Evolutionary conservation across 306 rosid genomes (phyloP).

Genomic region (Inga oerstediana): DNA sequence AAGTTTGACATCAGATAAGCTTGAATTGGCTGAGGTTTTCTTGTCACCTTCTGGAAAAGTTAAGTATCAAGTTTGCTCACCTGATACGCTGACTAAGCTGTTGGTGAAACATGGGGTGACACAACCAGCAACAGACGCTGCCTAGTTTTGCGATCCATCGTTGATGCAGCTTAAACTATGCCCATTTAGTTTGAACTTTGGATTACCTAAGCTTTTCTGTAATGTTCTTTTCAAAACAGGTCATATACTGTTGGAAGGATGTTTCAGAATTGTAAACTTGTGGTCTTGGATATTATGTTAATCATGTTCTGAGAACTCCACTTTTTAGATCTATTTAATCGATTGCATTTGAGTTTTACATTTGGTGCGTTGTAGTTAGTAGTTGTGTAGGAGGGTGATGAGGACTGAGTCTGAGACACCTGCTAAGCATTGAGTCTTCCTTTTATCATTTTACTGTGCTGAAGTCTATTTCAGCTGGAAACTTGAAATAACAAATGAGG

Average conservation of each 20-base stretch:
- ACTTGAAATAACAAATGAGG: too few relatives aligned
- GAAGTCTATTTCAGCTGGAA: too few relatives aligned
- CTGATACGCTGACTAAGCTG: conserved; percentile 46
- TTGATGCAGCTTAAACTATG: background rate
- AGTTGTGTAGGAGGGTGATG: too few relatives aligned
- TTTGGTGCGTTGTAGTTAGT: too few relatives aligned
- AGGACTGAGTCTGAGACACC: too few relatives aligned
- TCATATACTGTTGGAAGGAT: background rate
- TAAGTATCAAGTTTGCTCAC: conserved; percentile 57
- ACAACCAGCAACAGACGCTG: conserved; percentile 51
- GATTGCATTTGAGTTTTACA: too few relatives aligned
- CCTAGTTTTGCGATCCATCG: conserved; percentile 31
- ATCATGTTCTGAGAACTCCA: background rate
- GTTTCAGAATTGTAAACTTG: conserved; percentile 13
- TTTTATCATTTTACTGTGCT: too few relatives aligned
- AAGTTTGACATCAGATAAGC: conserved; percentile 51
- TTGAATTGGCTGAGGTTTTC: conserved; percentile 53
- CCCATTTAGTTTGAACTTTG: background rate
- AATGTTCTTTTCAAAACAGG: background rate
- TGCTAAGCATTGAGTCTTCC: too few relatives aligned
- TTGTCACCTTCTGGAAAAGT: conserved; percentile 52
- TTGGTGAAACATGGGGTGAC: conserved; percentile 53
- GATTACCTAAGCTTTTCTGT: background rate
- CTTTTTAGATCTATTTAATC: too few relatives aligned
- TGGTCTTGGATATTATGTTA: conserved; percentile 15